Conservation (phyloP, 2,329 filamentous ascomycete genomes). For the Neospermospora avenae region DNA sequence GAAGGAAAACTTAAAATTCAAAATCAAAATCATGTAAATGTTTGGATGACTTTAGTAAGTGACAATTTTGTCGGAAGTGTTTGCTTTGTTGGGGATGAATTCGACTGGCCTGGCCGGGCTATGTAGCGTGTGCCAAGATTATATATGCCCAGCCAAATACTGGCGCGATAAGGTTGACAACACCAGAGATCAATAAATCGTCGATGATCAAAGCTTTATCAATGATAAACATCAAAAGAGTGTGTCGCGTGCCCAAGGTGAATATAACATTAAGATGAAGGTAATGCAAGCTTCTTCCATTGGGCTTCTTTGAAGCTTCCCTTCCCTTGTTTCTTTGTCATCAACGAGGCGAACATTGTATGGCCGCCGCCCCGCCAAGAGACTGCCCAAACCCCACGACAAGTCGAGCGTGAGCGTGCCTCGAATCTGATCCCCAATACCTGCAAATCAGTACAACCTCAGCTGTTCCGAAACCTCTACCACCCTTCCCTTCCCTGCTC, state of each 20-base stretch:
- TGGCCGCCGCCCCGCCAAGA: conserved; percentile 12
- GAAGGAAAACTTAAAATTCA: no score
- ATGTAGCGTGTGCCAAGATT: background rate
- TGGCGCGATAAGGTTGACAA: background rate
- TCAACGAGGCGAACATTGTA: background rate
- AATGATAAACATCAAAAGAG: no score
- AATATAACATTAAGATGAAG: no score
- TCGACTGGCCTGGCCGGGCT: background rate
- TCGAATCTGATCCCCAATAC: conserved; percentile 10
- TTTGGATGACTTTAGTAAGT: no score
- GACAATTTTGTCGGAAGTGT: no score
- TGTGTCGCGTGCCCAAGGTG: no score
- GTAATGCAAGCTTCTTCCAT: no score
- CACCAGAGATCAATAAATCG: background rate
- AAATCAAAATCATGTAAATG: background rate
- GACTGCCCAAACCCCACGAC: conserved; percentile 24
- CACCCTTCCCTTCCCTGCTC: no score
- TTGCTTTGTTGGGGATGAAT: background rate
- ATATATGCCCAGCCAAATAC: background rate
- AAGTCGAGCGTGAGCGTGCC: conserved; percentile 12
- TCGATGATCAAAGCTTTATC: background rate
- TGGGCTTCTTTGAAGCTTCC: background rate
- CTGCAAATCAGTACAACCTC: background rate
- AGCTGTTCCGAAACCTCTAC: conserved; percentile 1
- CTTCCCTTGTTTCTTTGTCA: conserved; percentile 12